Base-by-base conservation (phyloP, 805 yeast genomes). In the Candida multigemmis region DNA sequence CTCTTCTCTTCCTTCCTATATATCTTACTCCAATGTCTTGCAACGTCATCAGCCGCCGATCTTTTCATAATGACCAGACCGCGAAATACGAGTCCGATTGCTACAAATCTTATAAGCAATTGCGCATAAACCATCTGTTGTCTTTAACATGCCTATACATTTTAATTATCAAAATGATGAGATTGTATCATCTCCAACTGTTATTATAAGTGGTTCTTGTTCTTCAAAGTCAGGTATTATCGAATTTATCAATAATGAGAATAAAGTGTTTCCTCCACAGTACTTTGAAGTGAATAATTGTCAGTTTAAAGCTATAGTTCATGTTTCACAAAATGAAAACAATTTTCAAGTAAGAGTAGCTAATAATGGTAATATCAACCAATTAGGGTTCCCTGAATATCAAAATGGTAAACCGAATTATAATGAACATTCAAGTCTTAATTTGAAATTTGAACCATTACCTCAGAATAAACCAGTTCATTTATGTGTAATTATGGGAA, bases 401-500 rank as follows among this genome's bases (percentile, higher is more conserved):
- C 16, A 25, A 7, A 25, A 28, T 3, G 40, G 38, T 2, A 11
- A 27, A 4, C 46, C 47, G 4, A 16, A 31, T 1, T 34, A 43
- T 3, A 34, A 40, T 6, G 66, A 60, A 16, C 20, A 26, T 1
- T 53, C 44, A 4, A 16, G 17, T 9, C 34, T 60, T 19, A 31
- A 34, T 3, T 39, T 61, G 7, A 29, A 21, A 16, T 54, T 34
- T 45, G 48, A 60, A 1, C 86, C 85, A 0, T 43, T 80, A 15
- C 41, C 60, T 3, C 68, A 73, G 29, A 74, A 80, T 40, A 81
- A 81, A 24, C 91, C 91, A 1, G 55, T 87, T n/a, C 91, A 87
- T 49, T 50, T 87, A 25, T 85, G 91, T 44, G 46, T 86, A 6
- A 47, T 89, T 9, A 53, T 85, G 2, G 96, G 83, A 2, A 65